Evolutionary conservation across 176 grass and related monocot species (phyloP), one percentile per base, ranked within the genome.

Genomic region (Zea luxurians): DNA sequence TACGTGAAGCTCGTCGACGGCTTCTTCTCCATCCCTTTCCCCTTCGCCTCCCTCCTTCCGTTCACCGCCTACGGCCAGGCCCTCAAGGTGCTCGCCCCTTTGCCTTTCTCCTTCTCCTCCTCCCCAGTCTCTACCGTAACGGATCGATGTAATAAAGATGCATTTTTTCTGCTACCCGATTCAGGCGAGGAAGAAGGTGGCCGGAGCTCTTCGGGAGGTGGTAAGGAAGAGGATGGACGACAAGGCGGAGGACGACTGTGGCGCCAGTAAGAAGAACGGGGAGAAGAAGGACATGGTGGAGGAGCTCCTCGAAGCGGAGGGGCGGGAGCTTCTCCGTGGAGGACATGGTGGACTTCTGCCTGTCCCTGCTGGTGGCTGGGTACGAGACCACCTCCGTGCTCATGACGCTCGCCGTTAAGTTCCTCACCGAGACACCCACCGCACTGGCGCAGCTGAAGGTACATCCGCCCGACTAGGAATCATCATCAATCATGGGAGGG

Each of bases 331-430:
- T 99, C 80, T 90, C 90, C 0, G 96, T 82, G 74, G 96, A 99
- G 75, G 96, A 99, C 73, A 95, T 93, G 61, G 89, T 99, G 40
- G 96, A 99, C 49, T 99, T 99, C 92, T 87, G 93, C 21, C 83
- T 99, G 36, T 85, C 91, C 13, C 71, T 99, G 66, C 88, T 99
- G 7, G 88, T 99, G 44, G 96, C 89, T 2, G 96, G 96, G 35
- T 95, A 95, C 66, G 96, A 99, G 88, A 99, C 96, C 4, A 95
- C 96, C 1, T 87, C 96, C 16, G 91, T 93, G 70, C 89, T 92
- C 84, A 99, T 95, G 87, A 95, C 96, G 16, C 75, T 99, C 3
- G 91, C 96, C 63, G 92, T 92, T 18, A 99, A 95, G 79, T 99
- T 95, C 88, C 86, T 99, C 82, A 91, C 78, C 34, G 96, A 99